These are phyloP conservation scores for Tricholoma sp. DNA, from an alignment of 768 basidiomycete genomes.

Conservation along the genomic window DNA sequence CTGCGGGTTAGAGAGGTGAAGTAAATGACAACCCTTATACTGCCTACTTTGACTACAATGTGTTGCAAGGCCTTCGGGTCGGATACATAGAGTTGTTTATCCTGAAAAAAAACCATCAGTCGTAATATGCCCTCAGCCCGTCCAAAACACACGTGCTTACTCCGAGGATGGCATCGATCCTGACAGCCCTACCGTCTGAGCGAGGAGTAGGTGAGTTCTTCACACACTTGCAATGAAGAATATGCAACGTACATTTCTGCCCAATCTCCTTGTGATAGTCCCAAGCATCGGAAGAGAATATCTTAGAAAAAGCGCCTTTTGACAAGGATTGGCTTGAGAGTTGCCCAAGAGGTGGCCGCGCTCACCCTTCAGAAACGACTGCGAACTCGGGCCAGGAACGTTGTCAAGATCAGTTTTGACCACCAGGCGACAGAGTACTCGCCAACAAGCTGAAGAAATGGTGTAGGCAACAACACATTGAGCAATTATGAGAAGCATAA, in stretches of 20 bases:
- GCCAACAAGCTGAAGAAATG: slow-evolving; percentile 4
- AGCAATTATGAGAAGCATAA: not conserved
- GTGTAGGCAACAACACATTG: not conserved
- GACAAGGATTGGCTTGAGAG: no score
- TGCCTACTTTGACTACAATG: slow-evolving; percentile 31
- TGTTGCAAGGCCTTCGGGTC: slow-evolving; percentile 33
- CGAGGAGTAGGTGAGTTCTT: no score
- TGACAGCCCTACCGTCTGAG: slow-evolving; percentile 13
- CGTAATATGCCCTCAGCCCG: not conserved
- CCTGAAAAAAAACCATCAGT: not conserved
- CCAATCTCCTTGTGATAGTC: no score
- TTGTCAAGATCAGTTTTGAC: slow-evolving; percentile 5
- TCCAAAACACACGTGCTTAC: slow-evolving; percentile 2
- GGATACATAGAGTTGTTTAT: slow-evolving; percentile 25
- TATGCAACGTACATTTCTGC: no score
- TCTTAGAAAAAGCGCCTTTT: no score
- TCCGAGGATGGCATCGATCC: slow-evolving; percentile 15
- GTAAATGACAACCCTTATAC: no score
- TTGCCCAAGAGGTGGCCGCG: no score
- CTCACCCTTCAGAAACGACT: not conserved
- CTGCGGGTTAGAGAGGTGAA: no score
- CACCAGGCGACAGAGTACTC: not conserved
- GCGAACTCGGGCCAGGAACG: not conserved
- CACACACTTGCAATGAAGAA: no score
- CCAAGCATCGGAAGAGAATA: no score